Evolutionary conservation across 2,329 filamentous ascomycete species (phyloP), one percentile per base, ranked within the genome.

Genomic region (Ceratocystis variospora): DNA sequence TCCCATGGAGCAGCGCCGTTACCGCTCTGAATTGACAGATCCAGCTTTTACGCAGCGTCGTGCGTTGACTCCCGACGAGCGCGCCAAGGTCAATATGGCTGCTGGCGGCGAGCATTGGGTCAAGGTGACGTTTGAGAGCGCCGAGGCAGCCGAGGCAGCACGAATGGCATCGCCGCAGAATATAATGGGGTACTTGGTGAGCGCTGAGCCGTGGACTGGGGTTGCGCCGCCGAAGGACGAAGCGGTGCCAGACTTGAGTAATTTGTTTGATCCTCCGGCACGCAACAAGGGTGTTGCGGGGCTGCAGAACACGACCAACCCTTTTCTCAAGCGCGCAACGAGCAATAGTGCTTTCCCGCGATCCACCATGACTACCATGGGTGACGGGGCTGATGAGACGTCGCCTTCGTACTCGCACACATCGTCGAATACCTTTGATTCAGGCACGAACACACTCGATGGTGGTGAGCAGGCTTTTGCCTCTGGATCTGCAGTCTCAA

Each of bases 51-150:
- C 87, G 61, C 83, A 85, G 67, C 81, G 83, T 63, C 78, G 79
- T 50, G 82, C 83, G 8, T 77, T 96, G 64, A 88, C 87, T 1
- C 77, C 82, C 19, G 86, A 87, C 46, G 89, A 95, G 71, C 84
- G 91, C 66, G 80, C 82, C 64, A 88, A 92, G 74, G 89, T 93
- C 72, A 90, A 92, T 75, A 83, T 82, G 68, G 91, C 90, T 69
- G 87, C 87, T 59, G 89, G 90, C 62, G 93, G 93, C 55, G 83
- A 88, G 71, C 89, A 96, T 78, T 97, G 93, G 93, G 90, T 96
- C 71, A 91, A 91, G 74, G 80, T 92, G 66, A 92, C 88, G 0
- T 92, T 90, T 71, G 88, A 90, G 75, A 89, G 85, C 53, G 80
- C 81, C 62, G 82, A 87, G 70, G 86, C 87, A 1, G 88, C 87